phyloP scores from a whole-genome alignment of 352 stramenopile species.

The Phytopythium ostracodes region DNA sequence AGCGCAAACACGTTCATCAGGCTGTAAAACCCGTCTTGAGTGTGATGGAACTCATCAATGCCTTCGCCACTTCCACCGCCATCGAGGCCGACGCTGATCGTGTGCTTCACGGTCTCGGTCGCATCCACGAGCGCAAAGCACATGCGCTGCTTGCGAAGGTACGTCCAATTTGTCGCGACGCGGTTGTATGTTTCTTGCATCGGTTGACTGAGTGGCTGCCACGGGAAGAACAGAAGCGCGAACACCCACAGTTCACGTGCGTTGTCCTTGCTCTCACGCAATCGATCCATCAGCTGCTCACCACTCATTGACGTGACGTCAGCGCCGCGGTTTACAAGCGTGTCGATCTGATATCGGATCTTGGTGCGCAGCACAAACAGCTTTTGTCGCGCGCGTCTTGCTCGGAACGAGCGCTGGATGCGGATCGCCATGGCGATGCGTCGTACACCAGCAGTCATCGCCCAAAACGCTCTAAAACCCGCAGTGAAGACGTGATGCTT shows the following conservation, averaged over 20 bases:
- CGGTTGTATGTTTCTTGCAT: slow-evolving; percentile 19
- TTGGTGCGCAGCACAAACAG: slow-evolving; percentile 32
- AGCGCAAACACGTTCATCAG: slow-evolving; percentile 30
- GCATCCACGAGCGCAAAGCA: slow-evolving; percentile 22
- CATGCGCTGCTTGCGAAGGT: slow-evolving; percentile 22
- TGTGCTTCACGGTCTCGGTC: slow-evolving; percentile 11
- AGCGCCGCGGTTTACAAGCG: slow-evolving; percentile 8
- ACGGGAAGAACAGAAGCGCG: slow-evolving; percentile 28
- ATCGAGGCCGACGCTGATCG: not conserved
- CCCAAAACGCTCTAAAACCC: slow-evolving; percentile 31
- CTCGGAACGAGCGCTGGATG: slow-evolving; percentile 25
- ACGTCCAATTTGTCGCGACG: slow-evolving; percentile 31
- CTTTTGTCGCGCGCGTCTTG: slow-evolving; percentile 21
- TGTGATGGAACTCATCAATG: not conserved
- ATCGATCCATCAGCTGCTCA: slow-evolving; percentile 10
- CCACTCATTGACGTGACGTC: slow-evolving; percentile 16
- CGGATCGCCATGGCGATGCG: slow-evolving; percentile 26
- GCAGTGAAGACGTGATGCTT: slow-evolving; percentile 18
- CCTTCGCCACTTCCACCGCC: not conserved
- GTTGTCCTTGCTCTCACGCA: slow-evolving; percentile 3
- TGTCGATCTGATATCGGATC: slow-evolving; percentile 29
- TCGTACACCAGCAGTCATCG: slow-evolving; percentile 19
- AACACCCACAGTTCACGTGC: slow-evolving; percentile 27
- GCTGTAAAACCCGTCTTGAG: slow-evolving; percentile 15
- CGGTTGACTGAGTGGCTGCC: slow-evolving; percentile 12